phyloP scores from a whole-genome alignment of 192 early-diverging fungal species.

The Chytriomyces sp. region DNA sequence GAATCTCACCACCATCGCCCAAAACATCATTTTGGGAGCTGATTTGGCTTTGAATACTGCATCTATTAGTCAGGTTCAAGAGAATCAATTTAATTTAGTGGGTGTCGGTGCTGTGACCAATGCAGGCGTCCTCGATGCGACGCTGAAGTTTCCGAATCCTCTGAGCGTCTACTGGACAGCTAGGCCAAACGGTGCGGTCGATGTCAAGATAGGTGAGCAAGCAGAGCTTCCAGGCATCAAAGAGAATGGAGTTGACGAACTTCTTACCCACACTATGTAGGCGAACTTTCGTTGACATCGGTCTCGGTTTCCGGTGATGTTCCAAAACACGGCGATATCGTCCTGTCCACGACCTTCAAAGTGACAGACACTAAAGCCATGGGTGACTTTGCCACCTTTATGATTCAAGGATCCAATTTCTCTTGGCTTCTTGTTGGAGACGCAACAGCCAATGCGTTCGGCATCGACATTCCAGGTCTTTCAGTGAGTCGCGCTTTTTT shows the following conservation, averaged over 20 bases:
- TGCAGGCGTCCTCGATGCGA: conserved; percentile 34
- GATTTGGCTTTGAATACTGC: conserved; percentile 1
- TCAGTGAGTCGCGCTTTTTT: too few relatives aligned
- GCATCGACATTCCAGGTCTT: conserved; percentile 33
- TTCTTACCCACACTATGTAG: too few relatives aligned
- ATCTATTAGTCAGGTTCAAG: not conserved
- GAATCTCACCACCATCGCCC: conserved; percentile 16
- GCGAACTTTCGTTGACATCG: conserved; percentile 1
- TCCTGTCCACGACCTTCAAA: not conserved
- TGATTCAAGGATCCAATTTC: conserved; percentile 29
- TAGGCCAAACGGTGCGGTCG: conserved; percentile 22
- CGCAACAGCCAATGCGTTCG: conserved; percentile 30
- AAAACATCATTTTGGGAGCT: not conserved
- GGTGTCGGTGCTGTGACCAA: conserved; percentile 28
- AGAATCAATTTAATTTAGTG: not conserved
- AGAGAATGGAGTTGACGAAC: too few relatives aligned
- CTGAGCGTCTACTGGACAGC: conserved; percentile 34
- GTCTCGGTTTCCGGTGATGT: conserved; percentile 21
- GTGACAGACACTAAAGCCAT: conserved; percentile 19
- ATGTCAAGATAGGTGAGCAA: conserved; percentile 16
- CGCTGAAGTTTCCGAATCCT: conserved; percentile 25
- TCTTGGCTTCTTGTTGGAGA: conserved; percentile 33
- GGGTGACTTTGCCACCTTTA: conserved; percentile 32
- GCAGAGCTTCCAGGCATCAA: too few relatives aligned
- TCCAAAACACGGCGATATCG: conserved; percentile 15